phyloP scores from a whole-genome alignment of 495 filamentous ascomycete genomes.

The Ascodesmis nigricans region DNA sequence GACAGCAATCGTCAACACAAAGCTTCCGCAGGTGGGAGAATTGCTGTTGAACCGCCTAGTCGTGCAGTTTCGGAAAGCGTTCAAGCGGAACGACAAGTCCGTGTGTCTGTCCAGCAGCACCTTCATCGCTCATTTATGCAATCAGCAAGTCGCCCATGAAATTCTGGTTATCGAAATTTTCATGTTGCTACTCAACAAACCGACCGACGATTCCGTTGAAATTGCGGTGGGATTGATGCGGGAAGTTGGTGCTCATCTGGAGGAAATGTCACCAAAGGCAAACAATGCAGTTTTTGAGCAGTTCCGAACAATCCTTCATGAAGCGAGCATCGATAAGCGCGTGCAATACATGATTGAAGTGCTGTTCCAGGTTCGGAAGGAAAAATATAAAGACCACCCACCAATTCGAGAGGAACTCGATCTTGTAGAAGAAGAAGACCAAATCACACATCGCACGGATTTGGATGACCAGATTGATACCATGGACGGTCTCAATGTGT shows the following conservation, averaged over 20 bases:
- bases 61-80: constrained; percentile 83
- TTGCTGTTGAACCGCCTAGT: constrained; percentile 67
- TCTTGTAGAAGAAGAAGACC: constrained; percentile 88
- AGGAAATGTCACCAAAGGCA: constrained; percentile 76
- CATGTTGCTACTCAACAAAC: constrained; percentile 69
- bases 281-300: constrained; percentile 82
- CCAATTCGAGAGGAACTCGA: constrained; percentile 83
- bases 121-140: constrained; percentile 86
- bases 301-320: constrained; percentile 82
- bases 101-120: constrained; percentile 77
- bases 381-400: constrained; percentile 85
- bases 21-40: constrained; percentile 84
- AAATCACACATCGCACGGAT: constrained; percentile 67
- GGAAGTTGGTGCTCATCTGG: constrained; percentile 79
- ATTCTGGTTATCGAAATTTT: constrained; percentile 80
- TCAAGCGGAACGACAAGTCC: constrained; percentile 90
- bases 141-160: constrained; percentile 88
- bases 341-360: constrained; percentile 99
- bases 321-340: constrained; percentile 85
- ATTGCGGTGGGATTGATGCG: constrained; percentile 81
- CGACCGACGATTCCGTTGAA: constrained; percentile 93
- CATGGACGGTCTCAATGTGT: constrained; percentile 74
- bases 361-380: constrained; percentile 87
- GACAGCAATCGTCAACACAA: constrained; percentile 93
- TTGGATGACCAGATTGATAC: constrained; percentile 65